Evolutionary conservation across 441 rosid genomes (phyloP), one percentile per base, ranked within the genome.

Genomic region (Biscutella auriculata): DNA sequence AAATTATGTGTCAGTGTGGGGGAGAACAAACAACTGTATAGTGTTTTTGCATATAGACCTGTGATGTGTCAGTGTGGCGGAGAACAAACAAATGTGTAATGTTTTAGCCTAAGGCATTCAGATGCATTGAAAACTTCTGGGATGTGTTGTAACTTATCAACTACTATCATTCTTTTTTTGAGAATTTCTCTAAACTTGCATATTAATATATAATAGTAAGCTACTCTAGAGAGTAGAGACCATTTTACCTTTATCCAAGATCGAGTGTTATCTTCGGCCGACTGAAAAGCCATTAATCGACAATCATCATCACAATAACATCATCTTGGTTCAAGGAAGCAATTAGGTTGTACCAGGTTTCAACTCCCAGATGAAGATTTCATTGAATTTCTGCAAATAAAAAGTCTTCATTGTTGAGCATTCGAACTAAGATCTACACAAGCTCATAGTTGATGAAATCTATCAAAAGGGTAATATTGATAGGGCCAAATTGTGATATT

Each of bases 221-320:
- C 51, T 9, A 39, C 51, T 5, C 19, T 23, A 12, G 23, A 45
- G 11, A 67, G n/a, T n/a, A n/a, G n/a, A n/a, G n/a, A n/a, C 13
- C 9, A 41, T 14, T 13, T 15, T 71, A 92, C 98, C 95, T 92
- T 92, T 55, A 92, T 83, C 98, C 98, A 92, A 70, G 84, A 73
- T 75, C 95, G 54, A 23, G 65, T 71, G 54, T 95, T 71, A 49
- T 92, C 95, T 55, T 80, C 83, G n/a, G 59, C 74, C 0, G 83
- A 79, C 57, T 79, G 79, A 53, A 88, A 92, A 50, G 95, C 95
- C 83, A 77, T 86, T 60, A 92, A 71, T 53, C 97, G 95, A 66
- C 97, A 66, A 75, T 92, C 98, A 63, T 90, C 97, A 32, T 76
- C 92, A 75, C 69, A 15, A 97, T 87, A 37, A 84, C 62, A 61